Percentiles rank a stretch among this genome's conserved stretches.
Conservation (phyloP, 2,329 filamentous ascomycete species). For the Penicillium aurantiogriseum region DNA sequence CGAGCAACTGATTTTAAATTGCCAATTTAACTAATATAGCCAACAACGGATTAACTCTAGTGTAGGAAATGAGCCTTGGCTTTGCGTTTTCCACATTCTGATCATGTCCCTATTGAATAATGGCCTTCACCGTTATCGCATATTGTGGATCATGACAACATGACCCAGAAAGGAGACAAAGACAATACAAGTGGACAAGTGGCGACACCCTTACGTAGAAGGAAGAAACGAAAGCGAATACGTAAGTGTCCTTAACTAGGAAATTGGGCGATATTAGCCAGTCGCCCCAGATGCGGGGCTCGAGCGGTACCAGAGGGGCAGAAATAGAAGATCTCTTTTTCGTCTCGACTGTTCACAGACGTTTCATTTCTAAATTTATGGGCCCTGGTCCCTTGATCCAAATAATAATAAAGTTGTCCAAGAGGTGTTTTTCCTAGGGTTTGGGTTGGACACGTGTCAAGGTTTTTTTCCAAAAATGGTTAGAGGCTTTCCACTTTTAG, state of each 20-base stretch:
- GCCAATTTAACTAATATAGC: background rate
- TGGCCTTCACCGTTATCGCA: background rate
- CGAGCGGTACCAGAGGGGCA: conserved; percentile 1
- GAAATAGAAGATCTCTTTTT: background rate
- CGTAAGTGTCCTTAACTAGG: background rate
- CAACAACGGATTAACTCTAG: conserved; percentile 4
- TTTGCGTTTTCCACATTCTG: background rate
- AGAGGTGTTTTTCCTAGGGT: conserved; percentile 5
- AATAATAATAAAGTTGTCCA: conserved; percentile 2
- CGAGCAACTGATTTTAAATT: background rate
- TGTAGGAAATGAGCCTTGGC: conserved; percentile 1
- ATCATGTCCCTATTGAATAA: background rate
- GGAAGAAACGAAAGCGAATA: background rate
- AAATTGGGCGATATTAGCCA: background rate
- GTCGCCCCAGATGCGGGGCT: conserved; percentile 5
- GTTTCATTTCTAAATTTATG: background rate
- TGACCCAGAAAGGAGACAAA: background rate
- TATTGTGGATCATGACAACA: background rate
- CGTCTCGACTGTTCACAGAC: background rate
- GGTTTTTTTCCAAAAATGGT: background rate
- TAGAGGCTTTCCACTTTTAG: background rate
- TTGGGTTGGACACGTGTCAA: conserved; percentile 9
- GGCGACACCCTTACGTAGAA: conserved; percentile 1
- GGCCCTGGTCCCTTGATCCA: conserved; percentile 2
- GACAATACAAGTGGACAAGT: background rate